These are phyloP conservation scores for Amylocarpus encephaloides DNA, from an alignment of 2,329 filamentous ascomycete genomes.

Conservation along the genomic window DNA sequence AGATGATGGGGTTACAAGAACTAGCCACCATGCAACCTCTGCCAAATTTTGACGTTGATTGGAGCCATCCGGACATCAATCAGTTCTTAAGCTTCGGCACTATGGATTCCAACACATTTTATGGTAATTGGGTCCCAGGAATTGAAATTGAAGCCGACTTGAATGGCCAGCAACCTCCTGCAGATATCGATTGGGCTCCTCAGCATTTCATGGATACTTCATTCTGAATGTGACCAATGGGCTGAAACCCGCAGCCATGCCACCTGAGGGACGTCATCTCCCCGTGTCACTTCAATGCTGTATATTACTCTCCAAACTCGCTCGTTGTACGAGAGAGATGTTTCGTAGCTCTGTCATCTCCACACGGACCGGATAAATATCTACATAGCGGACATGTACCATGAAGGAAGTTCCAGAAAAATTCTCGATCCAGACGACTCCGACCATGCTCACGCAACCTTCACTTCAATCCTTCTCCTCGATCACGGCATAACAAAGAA, in stretches of 20 bases:
- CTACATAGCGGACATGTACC: not conserved
- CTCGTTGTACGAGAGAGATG: too few species aligned
- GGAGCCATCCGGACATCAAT: slow-evolving; percentile 1
- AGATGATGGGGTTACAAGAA: slow-evolving; percentile 4
- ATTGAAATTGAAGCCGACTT: not conserved
- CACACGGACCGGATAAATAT: not conserved
- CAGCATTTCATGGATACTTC: not conserved
- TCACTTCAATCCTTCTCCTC: not conserved
- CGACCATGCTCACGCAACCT: not conserved
- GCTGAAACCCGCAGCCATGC: too few species aligned
- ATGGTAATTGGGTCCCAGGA: not conserved
- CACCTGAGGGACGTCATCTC: too few species aligned
- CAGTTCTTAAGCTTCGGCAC: slow-evolving; percentile 1
- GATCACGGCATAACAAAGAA: not conserved
- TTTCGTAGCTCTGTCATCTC: not conserved
- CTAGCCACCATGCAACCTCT: slow-evolving; percentile 8
- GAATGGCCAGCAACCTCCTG: not conserved
- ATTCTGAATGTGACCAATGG: not conserved
- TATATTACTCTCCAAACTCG: too few species aligned
- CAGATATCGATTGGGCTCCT: not conserved
- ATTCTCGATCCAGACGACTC: not conserved
- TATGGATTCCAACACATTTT: not conserved
- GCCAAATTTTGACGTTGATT: slow-evolving; percentile 7
- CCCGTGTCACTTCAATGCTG: too few species aligned
- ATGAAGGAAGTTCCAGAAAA: not conserved